Conservation (phyloP, 495 filamentous ascomycete genomes). For the Achaetomiella virescens region DNA sequence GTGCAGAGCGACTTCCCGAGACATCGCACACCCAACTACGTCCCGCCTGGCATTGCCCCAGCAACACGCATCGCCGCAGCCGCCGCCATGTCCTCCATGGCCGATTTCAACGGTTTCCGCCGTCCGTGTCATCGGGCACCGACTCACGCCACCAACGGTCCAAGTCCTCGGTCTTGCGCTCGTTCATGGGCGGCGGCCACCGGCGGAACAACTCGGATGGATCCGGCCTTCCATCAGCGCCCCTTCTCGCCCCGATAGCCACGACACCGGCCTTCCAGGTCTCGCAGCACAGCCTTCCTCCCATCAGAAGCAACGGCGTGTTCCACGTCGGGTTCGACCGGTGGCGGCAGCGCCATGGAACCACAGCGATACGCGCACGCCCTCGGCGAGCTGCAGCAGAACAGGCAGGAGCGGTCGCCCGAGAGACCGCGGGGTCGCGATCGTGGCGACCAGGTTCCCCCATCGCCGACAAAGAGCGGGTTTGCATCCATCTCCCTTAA, state of each 20-base stretch:
- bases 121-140: not conserved
- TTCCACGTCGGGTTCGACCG: slow-evolving; percentile 16
- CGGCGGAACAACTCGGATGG: slow-evolving; percentile 46
- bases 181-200: slow-evolving; percentile 44
- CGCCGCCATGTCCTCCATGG: slow-evolving; percentile 14
- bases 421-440: slow-evolving; percentile 32
- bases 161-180: slow-evolving; percentile 53
- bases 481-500: slow-evolving; percentile 64
- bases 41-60: not conserved
- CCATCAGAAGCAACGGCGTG: slow-evolving; percentile 8
- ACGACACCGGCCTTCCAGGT: slow-evolving; percentile 12
- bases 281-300: slow-evolving; percentile 10
- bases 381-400: slow-evolving; percentile 46
- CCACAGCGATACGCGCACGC: slow-evolving; percentile 28
- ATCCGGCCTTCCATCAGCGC: slow-evolving; percentile 28
- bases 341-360: slow-evolving; percentile 4
- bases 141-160: slow-evolving; percentile 30
- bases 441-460: slow-evolving; percentile 20
- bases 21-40: slow-evolving; percentile 5
- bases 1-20: not conserved
- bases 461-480: slow-evolving; percentile 53
- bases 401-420: slow-evolving; percentile 40
- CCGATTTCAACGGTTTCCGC: slow-evolving; percentile 9
- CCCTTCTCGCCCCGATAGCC: slow-evolving; percentile 20
- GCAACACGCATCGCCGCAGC: not conserved